phyloP scores from a whole-genome alignment of 129 eudicot genomes.

The Artemisia tridentata region DNA sequence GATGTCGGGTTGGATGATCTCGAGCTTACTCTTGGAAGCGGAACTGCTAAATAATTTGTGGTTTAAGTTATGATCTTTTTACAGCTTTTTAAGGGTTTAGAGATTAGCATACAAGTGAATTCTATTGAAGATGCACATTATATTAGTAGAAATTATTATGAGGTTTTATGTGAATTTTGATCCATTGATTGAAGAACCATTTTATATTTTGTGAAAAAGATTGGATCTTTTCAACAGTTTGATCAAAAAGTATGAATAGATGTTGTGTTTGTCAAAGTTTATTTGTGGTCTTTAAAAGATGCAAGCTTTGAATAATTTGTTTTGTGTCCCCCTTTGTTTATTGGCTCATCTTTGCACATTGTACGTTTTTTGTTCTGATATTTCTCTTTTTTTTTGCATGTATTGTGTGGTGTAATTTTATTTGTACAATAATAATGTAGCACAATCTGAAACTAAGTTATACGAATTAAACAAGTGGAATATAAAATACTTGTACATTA shows the following conservation, averaged over 20 bases:
- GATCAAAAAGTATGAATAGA: slow-evolving; percentile 25
- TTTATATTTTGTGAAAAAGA: slow-evolving; percentile 32
- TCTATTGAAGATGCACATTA: slow-evolving; percentile 37
- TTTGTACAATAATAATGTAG: not conserved
- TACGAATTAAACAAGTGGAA: slow-evolving; percentile 8
- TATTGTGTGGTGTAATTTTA: not conserved
- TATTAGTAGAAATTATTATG: slow-evolving; percentile 16
- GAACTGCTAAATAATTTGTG: slow-evolving; percentile 36
- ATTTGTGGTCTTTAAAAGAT: slow-evolving; percentile 1
- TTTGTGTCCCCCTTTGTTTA: not conserved
- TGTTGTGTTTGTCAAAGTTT: slow-evolving; percentile 26
- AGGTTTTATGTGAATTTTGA: slow-evolving; percentile 5
- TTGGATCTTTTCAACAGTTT: slow-evolving; percentile 30
- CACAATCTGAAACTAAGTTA: not conserved
- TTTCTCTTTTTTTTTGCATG: not conserved
- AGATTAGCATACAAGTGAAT: slow-evolving; percentile 28
- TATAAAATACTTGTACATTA: not conserved
- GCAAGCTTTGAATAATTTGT: not conserved
- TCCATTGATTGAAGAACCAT: slow-evolving; percentile 26
- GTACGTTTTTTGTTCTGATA: too few relatives aligned
- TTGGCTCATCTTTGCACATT: not conserved
- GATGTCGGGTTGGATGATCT: slow-evolving; percentile 96
- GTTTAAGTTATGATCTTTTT: slow-evolving; percentile 19
- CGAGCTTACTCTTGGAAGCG: slow-evolving; percentile 94
- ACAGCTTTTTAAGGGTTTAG: slow-evolving; percentile 19